Conservation (phyloP, 805 yeast species). For the Lipomyces mesembrius region DNA sequence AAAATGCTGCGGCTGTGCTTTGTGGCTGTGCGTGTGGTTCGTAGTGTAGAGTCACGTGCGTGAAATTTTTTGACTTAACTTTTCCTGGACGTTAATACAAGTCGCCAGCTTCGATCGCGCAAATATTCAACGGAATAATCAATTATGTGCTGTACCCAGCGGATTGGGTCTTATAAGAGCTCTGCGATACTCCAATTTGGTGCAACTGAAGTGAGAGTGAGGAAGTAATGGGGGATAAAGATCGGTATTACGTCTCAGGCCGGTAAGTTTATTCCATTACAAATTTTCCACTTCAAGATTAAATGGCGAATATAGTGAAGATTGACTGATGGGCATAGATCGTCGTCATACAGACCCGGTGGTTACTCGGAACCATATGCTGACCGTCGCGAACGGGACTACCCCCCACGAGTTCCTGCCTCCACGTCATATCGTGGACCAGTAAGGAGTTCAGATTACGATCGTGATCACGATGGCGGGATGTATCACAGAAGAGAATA, state of each 20-base stretch:
- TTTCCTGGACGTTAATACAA: background rate
- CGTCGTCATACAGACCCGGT: slow-evolving; percentile 24
- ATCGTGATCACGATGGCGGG: slow-evolving; percentile 6
- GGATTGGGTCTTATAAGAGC: background rate
- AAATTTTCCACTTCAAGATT: background rate
- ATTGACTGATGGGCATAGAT: background rate
- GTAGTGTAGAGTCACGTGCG: background rate
- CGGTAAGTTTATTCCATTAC: slow-evolving; percentile 11
- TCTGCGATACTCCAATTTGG: background rate
- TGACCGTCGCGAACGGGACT: slow-evolving; percentile 15
- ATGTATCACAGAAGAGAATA: slow-evolving; percentile 13
- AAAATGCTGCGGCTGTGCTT: too few relatives aligned
- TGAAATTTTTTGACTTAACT: background rate
- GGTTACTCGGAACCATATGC: slow-evolving; percentile 12
- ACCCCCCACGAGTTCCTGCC: background rate
- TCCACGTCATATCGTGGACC: background rate
- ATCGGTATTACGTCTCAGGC: slow-evolving; percentile 20
- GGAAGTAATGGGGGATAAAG: slow-evolving; percentile 22
- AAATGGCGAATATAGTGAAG: background rate
- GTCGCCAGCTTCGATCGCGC: background rate
- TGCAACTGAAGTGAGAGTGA: background rate
- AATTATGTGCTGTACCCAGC: background rate
- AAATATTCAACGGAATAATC: background rate
- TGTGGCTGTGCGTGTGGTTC: background rate
- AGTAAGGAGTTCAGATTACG: background rate